These are phyloP conservation scores for Erodium maritimum DNA, from an alignment of 345 rosid species.

Conservation along the genomic window DNA sequence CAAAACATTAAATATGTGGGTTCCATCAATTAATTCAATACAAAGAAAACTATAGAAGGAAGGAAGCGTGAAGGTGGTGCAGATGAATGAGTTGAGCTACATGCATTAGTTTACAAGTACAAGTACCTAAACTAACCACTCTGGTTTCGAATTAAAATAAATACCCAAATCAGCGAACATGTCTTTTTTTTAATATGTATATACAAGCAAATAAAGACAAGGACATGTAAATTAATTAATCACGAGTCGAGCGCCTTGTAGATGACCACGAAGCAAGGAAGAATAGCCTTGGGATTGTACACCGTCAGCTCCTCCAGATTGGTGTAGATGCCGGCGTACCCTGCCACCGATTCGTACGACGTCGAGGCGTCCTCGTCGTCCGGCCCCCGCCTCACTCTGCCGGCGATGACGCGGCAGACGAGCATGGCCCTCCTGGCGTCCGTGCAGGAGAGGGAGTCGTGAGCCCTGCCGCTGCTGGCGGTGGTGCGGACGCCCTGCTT, in stretches of 20 bases:
- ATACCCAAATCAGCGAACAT: not conserved
- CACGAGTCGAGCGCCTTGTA: conserved; percentile 48
- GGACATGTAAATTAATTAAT: not conserved
- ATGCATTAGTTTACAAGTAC: no score
- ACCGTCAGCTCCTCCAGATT: conserved; percentile 74
- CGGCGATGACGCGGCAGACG: conserved; percentile 95
- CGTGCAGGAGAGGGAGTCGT: conserved; percentile 46
- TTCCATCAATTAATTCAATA: no score
- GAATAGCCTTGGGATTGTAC: conserved; percentile 75
- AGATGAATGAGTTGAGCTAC: not conserved
- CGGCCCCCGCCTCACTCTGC: conserved; percentile 48
- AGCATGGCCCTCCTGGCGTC: conserved; percentile 82
- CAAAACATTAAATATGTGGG: no score
- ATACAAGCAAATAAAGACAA: not conserved
- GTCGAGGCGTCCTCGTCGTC: conserved; percentile 17
- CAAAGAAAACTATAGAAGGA: no score
- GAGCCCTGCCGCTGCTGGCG: conserved; percentile 96
- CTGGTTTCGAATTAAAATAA: not conserved
- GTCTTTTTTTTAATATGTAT: not conserved
- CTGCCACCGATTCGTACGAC: conserved; percentile 70
- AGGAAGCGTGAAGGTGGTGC: not conserved
- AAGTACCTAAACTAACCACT: no score
- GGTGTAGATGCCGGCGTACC: conserved; percentile 55
- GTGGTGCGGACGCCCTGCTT: conserved; percentile 53
- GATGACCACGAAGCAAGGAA: conserved; percentile 91